phyloP scores from a whole-genome alignment of 345 rosid genomes.

The Bretschneidera sinensis region DNA sequence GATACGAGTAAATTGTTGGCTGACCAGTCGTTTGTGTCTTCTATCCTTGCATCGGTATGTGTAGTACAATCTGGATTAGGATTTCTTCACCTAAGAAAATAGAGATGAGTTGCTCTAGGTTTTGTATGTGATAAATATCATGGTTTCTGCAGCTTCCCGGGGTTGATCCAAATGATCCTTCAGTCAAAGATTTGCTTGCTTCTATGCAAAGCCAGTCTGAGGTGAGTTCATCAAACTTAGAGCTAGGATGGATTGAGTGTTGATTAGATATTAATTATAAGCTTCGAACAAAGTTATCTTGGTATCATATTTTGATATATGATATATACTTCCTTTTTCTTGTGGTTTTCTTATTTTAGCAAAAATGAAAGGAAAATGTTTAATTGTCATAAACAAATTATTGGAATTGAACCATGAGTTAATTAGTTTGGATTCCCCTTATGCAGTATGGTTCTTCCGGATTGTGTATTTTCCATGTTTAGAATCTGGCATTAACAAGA shows the following conservation, averaged over 20 bases:
- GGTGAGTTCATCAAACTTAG: conserved; percentile 32
- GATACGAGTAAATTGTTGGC: conserved; percentile 56
- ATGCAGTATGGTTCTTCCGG: too few species aligned
- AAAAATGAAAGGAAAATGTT: too few species aligned
- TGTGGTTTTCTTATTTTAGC: too few species aligned
- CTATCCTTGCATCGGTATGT: conserved; percentile 70
- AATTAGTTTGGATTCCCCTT: too few species aligned
- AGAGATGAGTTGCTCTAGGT: background rate
- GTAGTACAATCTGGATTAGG: background rate
- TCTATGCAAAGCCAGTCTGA: conserved; percentile 61
- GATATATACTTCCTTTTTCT: too few species aligned
- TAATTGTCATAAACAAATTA: too few species aligned
- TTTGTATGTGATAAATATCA: background rate
- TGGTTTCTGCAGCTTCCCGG: conserved; percentile 63
- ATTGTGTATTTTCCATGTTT: too few species aligned
- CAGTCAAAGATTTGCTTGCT: conserved; percentile 62
- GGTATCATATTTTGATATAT: too few species aligned
- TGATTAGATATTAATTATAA: background rate
- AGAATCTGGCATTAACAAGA: too few species aligned
- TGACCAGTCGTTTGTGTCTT: conserved; percentile 76
- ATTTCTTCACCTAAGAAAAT: background rate
- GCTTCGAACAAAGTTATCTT: background rate
- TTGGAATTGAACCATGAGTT: too few species aligned
- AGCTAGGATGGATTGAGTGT: background rate
- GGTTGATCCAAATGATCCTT: conserved; percentile 70